Evolutionary conservation across 83 land plant species (phyloP).

Genomic region (Thuja plicata): DNA sequence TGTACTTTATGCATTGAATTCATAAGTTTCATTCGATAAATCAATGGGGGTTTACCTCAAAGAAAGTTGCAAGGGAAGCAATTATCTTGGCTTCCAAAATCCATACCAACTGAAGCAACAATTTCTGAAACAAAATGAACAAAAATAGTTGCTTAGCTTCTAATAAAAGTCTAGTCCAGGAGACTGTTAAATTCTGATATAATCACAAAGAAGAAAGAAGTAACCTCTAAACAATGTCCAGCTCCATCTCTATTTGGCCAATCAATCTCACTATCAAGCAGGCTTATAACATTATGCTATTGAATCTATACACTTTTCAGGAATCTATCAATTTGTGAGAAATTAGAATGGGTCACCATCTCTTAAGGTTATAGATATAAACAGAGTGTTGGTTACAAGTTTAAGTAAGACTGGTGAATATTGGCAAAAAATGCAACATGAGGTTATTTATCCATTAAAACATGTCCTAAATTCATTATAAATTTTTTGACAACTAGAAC

Average conservation of each 20-base stretch:
- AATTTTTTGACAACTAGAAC: not conserved
- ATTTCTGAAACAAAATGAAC: too few relatives aligned
- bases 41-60: too few relatives aligned
- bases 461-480: not conserved
- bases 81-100: too few relatives aligned
- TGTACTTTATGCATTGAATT: too few relatives aligned
- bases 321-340: not conserved
- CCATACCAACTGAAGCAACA: too few relatives aligned
- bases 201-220: too few relatives aligned
- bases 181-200: too few relatives aligned
- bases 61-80: too few relatives aligned
- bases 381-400: not conserved
- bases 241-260: not conserved
- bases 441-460: not conserved
- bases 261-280: not conserved
- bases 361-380: not conserved
- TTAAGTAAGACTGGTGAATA: not conserved
- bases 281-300: not conserved
- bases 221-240: too few relatives aligned
- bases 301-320: not conserved
- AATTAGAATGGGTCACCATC: not conserved
- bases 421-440: not conserved
- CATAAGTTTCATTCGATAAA: too few relatives aligned
- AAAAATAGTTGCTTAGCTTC: too few relatives aligned
- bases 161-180: too few relatives aligned